These are phyloP conservation scores for Exophiala dermatitidis DNA, from an alignment of 2,329 filamentous ascomycete species.

Conservation along the genomic window DNA sequence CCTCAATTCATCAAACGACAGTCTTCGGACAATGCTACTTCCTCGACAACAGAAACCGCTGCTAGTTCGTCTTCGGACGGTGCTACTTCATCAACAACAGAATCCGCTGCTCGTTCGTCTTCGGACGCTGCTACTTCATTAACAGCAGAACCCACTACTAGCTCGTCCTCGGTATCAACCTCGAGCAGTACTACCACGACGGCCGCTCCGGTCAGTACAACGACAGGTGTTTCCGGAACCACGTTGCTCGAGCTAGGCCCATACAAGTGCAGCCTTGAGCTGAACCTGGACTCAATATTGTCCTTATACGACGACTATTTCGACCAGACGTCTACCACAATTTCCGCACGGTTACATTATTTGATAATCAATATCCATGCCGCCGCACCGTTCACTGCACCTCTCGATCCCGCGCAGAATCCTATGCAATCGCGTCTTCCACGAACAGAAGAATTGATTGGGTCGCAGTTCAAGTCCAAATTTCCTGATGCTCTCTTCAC, in stretches of 20 bases:
- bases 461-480: slow-evolving; percentile 43
- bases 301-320: slow-evolving; percentile 49
- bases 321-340: slow-evolving; percentile 45
- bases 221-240: slow-evolving; percentile 26
- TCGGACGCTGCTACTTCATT: neutral
- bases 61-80: slow-evolving; percentile 1
- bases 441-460: slow-evolving; percentile 37
- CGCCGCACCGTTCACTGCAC: slow-evolving; percentile 40
- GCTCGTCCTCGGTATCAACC: neutral
- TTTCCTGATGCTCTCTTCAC: slow-evolving; percentile 42
- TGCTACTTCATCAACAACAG: neutral
- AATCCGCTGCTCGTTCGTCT: slow-evolving; percentile 1
- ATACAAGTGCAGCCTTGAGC: slow-evolving; percentile 48
- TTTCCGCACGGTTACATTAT: slow-evolving; percentile 49
- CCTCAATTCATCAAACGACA: neutral
- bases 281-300: slow-evolving; percentile 47
- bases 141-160: neutral
- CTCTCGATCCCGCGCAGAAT: slow-evolving; percentile 37
- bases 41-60: neutral
- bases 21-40: neutral
- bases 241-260: slow-evolving; percentile 41
- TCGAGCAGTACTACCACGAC: slow-evolving; percentile 9
- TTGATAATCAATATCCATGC: slow-evolving; percentile 55
- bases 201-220: slow-evolving; percentile 14
- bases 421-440: slow-evolving; percentile 43